Conservation (phyloP, 257 asterid genomes). For the Echites panduratus region DNA sequence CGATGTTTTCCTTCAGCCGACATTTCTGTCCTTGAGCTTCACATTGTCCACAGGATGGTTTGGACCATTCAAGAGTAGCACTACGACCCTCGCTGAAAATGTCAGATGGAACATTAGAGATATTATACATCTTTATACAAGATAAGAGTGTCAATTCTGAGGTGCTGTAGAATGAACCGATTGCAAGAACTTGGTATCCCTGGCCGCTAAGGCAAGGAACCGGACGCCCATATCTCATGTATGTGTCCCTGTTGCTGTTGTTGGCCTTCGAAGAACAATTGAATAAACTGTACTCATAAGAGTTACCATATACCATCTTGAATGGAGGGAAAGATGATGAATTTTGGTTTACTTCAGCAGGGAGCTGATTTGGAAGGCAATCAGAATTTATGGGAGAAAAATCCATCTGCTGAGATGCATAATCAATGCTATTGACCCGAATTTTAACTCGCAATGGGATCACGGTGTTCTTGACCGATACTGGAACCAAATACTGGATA, state of each 20-base stretch:
- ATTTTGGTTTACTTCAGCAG: slow-evolving; percentile 9
- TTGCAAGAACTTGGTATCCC: slow-evolving; percentile 30
- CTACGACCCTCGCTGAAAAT: slow-evolving; percentile 18
- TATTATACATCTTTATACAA: slow-evolving; percentile 52
- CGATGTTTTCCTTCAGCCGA: slow-evolving; percentile 31
- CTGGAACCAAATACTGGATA: slow-evolving; percentile 41
- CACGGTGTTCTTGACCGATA: slow-evolving; percentile 31
- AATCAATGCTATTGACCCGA: slow-evolving; percentile 32
- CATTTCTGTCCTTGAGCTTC: slow-evolving; percentile 45
- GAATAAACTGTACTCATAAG: slow-evolving; percentile 40
- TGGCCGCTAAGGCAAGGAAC: slow-evolving; percentile 39
- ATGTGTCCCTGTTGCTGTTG: neutral
- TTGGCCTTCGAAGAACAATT: slow-evolving; percentile 35
- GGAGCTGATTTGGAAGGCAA: slow-evolving; percentile 46
- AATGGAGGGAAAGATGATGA: slow-evolving; percentile 36
- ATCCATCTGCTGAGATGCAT: slow-evolving; percentile 32
- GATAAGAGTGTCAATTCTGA: slow-evolving; percentile 27
- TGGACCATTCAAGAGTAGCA: slow-evolving; percentile 37
- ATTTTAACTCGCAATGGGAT: slow-evolving; percentile 37
- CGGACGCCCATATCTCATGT: neutral
- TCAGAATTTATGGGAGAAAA: slow-evolving; percentile 19
- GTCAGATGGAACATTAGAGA: slow-evolving; percentile 36
- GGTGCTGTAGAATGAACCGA: slow-evolving; percentile 21
- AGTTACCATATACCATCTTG: slow-evolving; percentile 2
- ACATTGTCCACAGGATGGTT: slow-evolving; percentile 50